These are phyloP conservation scores for Picea sitchensis DNA, from an alignment of 75 land plant species.

Conservation along the genomic window DNA sequence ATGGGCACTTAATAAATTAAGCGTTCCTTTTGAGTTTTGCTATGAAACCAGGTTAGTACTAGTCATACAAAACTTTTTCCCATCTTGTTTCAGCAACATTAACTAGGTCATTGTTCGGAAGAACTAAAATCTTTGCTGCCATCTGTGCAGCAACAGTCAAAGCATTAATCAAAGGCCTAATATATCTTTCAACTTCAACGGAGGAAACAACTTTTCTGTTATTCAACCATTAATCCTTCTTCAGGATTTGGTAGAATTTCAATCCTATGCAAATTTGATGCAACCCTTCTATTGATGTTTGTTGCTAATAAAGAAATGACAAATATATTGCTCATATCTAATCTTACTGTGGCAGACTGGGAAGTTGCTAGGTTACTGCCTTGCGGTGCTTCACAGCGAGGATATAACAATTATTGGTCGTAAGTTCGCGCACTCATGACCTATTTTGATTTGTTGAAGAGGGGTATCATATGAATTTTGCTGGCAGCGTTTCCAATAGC, in stretches of 20 bases:
- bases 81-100: neutral
- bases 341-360: neutral
- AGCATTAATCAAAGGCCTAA: slow-evolving; percentile 26
- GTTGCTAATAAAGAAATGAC: too few relatives aligned
- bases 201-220: slow-evolving; percentile 41
- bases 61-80: neutral
- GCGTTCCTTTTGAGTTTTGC: slow-evolving; percentile 60
- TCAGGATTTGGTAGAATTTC: slow-evolving; percentile 28
- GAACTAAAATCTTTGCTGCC: neutral
- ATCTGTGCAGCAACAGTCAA: slow-evolving; percentile 31
- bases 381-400: neutral
- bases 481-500: too few relatives aligned
- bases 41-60: slow-evolving; percentile 43
- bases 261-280: neutral
- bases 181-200: slow-evolving; percentile 43
- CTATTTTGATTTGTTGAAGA: neutral
- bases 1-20: neutral
- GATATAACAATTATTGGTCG: slow-evolving; percentile 1
- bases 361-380: neutral
- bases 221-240: slow-evolving; percentile 46
- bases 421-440: neutral
- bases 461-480: too few relatives aligned
- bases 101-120: neutral
- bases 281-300: neutral
- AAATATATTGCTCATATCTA: neutral